A percentile compares a stretch with the other conserved stretches of the same genome.
phyloP scores from a whole-genome alignment of 169 alveolate species.

The Eimeria maxima region DNA sequence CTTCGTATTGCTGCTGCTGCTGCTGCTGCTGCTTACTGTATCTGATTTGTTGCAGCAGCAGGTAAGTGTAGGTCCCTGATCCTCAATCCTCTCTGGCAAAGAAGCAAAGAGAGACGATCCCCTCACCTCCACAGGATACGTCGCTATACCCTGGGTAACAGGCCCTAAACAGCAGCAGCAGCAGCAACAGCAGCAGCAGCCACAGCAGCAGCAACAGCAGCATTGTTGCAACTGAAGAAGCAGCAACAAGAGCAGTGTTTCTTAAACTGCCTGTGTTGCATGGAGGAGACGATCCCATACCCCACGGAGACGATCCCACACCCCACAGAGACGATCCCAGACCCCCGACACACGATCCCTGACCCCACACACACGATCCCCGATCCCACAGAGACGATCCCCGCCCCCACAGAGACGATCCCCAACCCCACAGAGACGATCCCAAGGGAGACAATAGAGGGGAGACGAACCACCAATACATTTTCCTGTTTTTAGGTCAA shows the following conservation, averaged over 20 bases:
- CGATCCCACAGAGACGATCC: background rate
- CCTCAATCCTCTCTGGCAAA: constrained; percentile 61
- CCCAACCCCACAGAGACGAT: background rate
- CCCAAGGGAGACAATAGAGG: background rate
- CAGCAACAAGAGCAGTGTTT: too few species aligned
- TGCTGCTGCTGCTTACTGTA: constrained; percentile 54
- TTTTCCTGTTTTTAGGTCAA: constrained; percentile 84
- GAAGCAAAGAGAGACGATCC: constrained; percentile 51
- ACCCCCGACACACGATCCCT: background rate
- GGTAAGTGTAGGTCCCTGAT: background rate
- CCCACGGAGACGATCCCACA: background rate
- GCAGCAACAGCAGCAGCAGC: constrained; percentile 43
- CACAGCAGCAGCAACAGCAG: constrained; percentile 32
- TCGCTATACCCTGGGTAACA: constrained; percentile 48
- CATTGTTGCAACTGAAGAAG: too few species aligned
- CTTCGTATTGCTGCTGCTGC: constrained; percentile 36
- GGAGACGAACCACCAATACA: constrained; percentile 78
- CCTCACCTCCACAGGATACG: constrained; percentile 73
- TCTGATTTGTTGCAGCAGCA: constrained; percentile 15
- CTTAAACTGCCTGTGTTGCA: too few species aligned
- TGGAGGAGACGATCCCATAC: background rate
- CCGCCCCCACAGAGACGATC: constrained; percentile 22
- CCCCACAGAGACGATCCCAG: background rate
- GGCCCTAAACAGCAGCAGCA: constrained; percentile 76
- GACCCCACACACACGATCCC: constrained; percentile 6